Percentiles rank a stretch among this genome's conserved stretches.
These are phyloP conservation scores for Phytophthora fragariae DNA, from an alignment of 352 stramenopile genomes.

Conservation along the genomic window DNA sequence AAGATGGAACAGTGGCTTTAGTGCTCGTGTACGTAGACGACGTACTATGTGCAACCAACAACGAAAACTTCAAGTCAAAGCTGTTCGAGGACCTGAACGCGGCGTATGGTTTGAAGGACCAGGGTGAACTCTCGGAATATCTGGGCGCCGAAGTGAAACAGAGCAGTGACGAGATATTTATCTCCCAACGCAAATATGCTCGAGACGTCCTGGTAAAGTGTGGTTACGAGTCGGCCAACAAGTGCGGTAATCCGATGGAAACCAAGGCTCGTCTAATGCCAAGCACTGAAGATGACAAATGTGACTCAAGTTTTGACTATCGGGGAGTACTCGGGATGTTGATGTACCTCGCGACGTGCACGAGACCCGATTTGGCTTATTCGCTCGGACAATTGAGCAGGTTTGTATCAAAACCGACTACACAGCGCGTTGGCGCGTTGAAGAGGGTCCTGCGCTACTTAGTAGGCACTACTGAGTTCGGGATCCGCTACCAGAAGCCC, in stretches of 20 bases:
- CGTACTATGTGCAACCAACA: slow-evolving; percentile 12
- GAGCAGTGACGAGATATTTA: background rate
- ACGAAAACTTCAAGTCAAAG: background rate
- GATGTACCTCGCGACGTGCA: slow-evolving; percentile 4
- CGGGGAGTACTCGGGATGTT: slow-evolving; percentile 1
- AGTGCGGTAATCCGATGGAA: slow-evolving; percentile 10
- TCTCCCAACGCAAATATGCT: slow-evolving; percentile 6
- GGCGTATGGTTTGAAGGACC: slow-evolving; percentile 10
- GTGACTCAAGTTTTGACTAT: slow-evolving; percentile 3
- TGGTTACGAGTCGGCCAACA: slow-evolving; percentile 3
- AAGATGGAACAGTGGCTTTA: slow-evolving; percentile 5
- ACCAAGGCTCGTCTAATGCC: background rate
- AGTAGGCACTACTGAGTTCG: slow-evolving; percentile 1
- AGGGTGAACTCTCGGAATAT: slow-evolving; percentile 11
- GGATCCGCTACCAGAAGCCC: slow-evolving; percentile 1
- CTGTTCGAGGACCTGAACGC: slow-evolving; percentile 6
- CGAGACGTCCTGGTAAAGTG: background rate
- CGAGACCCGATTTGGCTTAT: slow-evolving; percentile 2
- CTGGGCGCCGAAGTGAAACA: slow-evolving; percentile 9
- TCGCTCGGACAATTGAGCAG: slow-evolving; percentile 3
- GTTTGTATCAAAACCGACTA: slow-evolving; percentile 5
- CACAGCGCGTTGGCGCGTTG: background rate
- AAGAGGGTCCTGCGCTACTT: slow-evolving; percentile 6
- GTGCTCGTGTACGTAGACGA: slow-evolving; percentile 18
- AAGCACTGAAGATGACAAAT: background rate